These are phyloP conservation scores for Aspergillus asperescens DNA, from an alignment of 495 filamentous ascomycete species.

Conservation along the genomic window DNA sequence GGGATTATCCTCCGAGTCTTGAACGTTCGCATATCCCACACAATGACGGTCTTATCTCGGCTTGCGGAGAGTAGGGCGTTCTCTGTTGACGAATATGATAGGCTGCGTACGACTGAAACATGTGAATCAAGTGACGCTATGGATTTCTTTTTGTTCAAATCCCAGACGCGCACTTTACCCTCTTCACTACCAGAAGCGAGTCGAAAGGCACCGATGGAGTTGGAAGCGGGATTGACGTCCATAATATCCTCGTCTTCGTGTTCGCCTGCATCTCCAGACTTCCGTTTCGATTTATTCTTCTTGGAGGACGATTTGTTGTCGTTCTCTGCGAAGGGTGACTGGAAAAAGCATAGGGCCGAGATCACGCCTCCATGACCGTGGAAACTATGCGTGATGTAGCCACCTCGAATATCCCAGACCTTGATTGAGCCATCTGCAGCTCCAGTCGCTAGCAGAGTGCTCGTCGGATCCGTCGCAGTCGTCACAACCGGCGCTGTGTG, in stretches of 20 bases:
- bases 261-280: constrained; percentile 25
- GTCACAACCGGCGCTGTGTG: constrained; percentile 85
- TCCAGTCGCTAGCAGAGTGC: constrained; percentile 87
- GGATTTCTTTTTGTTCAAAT: constrained; percentile 75
- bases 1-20: constrained; percentile 77
- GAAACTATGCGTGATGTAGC: constrained; percentile 91
- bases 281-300: constrained; percentile 43
- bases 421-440: constrained; percentile 89
- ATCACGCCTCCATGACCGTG: constrained; percentile 86
- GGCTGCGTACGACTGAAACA: constrained; percentile 79
- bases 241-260: constrained; percentile 42
- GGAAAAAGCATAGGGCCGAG: constrained; percentile 88
- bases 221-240: constrained; percentile 28
- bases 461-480: constrained; percentile 72
- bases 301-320: constrained; percentile 25
- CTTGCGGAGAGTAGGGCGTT: constrained; percentile 80
- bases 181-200: constrained; percentile 90
- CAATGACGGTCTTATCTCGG: constrained; percentile 86
- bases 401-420: constrained; percentile 90
- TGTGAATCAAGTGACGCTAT: constrained; percentile 81
- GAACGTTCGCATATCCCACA: constrained; percentile 85
- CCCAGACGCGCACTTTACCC: constrained; percentile 85
- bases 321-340: constrained; percentile 47
- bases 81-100: constrained; percentile 71
- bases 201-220: constrained; percentile 55